Evolutionary conservation across 148 eudicot genomes (phyloP), one percentile per base, ranked within the genome.

Genomic region (Vaccinium macrocarpon): DNA sequence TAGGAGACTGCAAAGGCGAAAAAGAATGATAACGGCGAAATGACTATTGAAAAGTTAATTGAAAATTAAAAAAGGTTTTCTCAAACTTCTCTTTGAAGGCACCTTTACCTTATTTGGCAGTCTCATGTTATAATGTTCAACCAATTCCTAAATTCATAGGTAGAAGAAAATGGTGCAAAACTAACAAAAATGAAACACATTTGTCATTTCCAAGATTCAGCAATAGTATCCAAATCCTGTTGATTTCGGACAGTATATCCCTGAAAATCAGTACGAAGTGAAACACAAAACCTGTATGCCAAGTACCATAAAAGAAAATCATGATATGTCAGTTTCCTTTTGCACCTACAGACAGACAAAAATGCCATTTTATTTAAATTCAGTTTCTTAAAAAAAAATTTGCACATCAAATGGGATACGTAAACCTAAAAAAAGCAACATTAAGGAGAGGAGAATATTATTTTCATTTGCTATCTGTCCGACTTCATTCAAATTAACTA

Each of bases 51-150:
- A 2, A 14, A 53, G 23, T 5, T 50, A 53, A 14, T 55, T 78
- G 3, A 14, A 78, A 27, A 12, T 77, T 19, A 18, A 29, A 53
- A 29, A 77, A 51, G 51, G 55, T 78, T 21, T 76, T 76, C 55
- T 76, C 79, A 50, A 76, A 76, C 6, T 29, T 76, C 57, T 76
- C 79, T 48, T 75, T 11, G 32, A 76, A 48, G 79, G 79, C 55
- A 48, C 10, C 49, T 14, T 73, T 15, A 76, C 23, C 79, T 19
- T 48, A 21, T 50, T 74, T 21, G 16, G 46, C 46, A 53, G 57
- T 53, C 57, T 53, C 57, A 53, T 53, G 3, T 13, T 53, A 53
- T 2, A 53, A 53, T 53, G 57, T 13, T 53, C 18, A 55, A 55
- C 59, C 59, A 55, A 62, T 12, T 42, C 52, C 55, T 49, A 76